phyloP scores from a whole-genome alignment of 176 grass and related monocot species.

The Saccharum officinarum region DNA sequence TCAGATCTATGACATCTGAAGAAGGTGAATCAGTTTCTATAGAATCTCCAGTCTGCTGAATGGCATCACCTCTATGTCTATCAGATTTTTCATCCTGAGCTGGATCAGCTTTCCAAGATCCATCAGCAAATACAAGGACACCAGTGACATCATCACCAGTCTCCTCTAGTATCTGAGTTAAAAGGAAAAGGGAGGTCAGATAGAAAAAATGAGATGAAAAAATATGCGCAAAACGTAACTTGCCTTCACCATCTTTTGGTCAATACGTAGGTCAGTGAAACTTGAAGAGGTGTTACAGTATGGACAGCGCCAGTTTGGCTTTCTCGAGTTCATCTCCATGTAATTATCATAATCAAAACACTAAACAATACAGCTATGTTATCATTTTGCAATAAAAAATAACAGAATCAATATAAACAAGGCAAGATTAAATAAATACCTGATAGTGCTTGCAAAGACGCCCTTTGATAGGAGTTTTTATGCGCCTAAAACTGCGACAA shows the following conservation, averaged over 20 bases:
- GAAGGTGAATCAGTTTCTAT: slow-evolving; percentile 35
- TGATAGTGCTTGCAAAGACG: slow-evolving; percentile 91
- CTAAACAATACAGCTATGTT: slow-evolving; percentile 38
- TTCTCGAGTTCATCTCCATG: slow-evolving; percentile 89
- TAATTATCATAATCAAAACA: slow-evolving; percentile 99
- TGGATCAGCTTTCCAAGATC: slow-evolving; percentile 68
- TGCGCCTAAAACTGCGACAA: slow-evolving; percentile 73
- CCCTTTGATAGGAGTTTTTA: slow-evolving; percentile 82
- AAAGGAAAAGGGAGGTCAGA: slow-evolving; percentile 27
- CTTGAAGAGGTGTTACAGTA: slow-evolving; percentile 75
- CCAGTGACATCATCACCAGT: slow-evolving; percentile 51
- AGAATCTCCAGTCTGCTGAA: slow-evolving; percentile 27
- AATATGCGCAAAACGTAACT: slow-evolving; percentile 28
- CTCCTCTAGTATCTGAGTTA: slow-evolving; percentile 72
- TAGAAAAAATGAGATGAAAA: slow-evolving; percentile 26
- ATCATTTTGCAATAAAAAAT: slow-evolving; percentile 29
- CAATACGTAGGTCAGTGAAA: slow-evolving; percentile 65
- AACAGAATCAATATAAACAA: slow-evolving; percentile 31
- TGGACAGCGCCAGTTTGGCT: slow-evolving; percentile 88
- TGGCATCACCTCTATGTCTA: slow-evolving; percentile 20
- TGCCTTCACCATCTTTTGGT: slow-evolving; percentile 86
- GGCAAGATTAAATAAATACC: slow-evolving; percentile 45
- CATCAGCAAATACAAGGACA: slow-evolving; percentile 69
- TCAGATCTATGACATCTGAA: slow-evolving; percentile 67
- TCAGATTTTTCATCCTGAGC: slow-evolving; percentile 62